A percentile compares a stretch with the other conserved stretches of the same genome.
These are phyloP conservation scores for Moringa oleifera DNA, from an alignment of 345 rosid genomes.

Conservation along the genomic window DNA sequence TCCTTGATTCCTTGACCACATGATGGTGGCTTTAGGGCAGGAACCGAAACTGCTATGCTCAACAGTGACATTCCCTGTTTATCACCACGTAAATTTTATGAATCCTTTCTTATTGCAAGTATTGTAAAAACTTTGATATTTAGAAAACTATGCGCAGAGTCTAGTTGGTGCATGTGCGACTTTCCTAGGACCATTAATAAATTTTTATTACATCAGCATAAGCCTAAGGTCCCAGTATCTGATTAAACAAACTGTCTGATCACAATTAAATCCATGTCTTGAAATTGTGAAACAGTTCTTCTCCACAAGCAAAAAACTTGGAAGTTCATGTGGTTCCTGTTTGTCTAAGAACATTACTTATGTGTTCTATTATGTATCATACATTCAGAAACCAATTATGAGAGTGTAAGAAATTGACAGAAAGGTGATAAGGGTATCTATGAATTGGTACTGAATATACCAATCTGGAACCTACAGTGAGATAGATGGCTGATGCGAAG, in stretches of 20 bases:
- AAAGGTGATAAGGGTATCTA: neutral
- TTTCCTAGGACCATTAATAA: too few relatives aligned
- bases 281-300: neutral
- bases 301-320: constrained; percentile 5
- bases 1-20: constrained; percentile 30
- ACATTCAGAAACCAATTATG: neutral
- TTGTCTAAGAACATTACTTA: neutral
- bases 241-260: too few relatives aligned
- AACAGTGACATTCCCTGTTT: constrained; percentile 55
- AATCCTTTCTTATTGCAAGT: too few relatives aligned
- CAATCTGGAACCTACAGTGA: constrained; percentile 22
- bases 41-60: constrained; percentile 45
- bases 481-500: constrained; percentile 36
- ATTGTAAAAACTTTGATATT: too few relatives aligned
- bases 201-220: too few relatives aligned
- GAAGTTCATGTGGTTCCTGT: constrained; percentile 7
- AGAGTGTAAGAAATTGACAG: neutral
- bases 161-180: too few relatives aligned
- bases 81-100: too few relatives aligned
- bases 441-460: neutral
- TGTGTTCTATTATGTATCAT: constrained; percentile 11
- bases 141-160: too few relatives aligned
- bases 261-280: neutral
- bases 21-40: constrained; percentile 40
- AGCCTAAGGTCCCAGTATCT: too few relatives aligned